Conservation (phyloP, 257 asterid genomes). For the Datura wrightii region DNA sequence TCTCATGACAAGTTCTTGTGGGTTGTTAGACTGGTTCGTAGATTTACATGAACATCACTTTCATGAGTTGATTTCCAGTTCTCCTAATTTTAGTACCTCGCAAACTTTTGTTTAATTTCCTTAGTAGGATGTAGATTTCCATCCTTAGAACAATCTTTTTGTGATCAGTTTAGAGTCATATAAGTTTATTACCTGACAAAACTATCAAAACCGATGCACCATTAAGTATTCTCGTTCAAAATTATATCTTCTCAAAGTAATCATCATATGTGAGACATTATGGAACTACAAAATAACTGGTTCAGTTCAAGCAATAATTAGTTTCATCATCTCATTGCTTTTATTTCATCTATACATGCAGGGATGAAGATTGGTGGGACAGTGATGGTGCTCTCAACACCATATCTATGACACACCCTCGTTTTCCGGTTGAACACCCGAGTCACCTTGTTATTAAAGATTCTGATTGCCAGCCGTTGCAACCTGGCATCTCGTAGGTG, state of each 20-base stretch:
- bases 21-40: not conserved
- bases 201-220: not conserved
- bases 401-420: slow-evolving; percentile 97
- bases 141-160: slow-evolving; percentile 1
- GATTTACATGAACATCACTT: not conserved
- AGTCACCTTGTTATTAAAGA: slow-evolving; percentile 63
- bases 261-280: not conserved
- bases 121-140: not conserved
- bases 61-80: not conserved
- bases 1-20: not conserved
- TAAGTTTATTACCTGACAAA: not conserved
- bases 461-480: slow-evolving; percentile 84
- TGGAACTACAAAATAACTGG: not conserved
- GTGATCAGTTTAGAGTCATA: not conserved
- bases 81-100: not conserved
- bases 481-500: slow-evolving; percentile 85
- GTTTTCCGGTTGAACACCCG: slow-evolving; percentile 87
- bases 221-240: not conserved
- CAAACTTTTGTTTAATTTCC: not conserved
- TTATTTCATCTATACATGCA: slow-evolving; percentile 33
- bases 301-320: not conserved
- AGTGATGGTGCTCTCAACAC: slow-evolving; percentile 98
- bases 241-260: not conserved
- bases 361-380: slow-evolving; percentile 99
- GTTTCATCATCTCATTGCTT: not conserved